Percentiles rank a stretch among this genome's conserved stretches.
phyloP scores from a whole-genome alignment of 129 eudicot genomes.

The Dittrichia graveolens region DNA sequence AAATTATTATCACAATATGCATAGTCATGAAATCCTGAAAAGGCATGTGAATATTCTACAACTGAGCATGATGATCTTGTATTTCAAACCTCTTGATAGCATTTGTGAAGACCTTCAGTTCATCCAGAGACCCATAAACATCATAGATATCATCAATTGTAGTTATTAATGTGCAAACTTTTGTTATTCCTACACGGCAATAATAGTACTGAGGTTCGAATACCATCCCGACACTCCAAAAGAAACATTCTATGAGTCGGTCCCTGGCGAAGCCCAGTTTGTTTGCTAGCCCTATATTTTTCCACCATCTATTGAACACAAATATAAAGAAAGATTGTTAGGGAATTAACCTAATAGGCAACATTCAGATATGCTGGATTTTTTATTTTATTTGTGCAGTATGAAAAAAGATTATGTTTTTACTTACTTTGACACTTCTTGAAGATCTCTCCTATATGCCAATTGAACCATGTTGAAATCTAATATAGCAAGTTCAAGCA shows the following conservation, averaged over 20 bases:
- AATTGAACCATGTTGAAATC: slow-evolving; percentile 54
- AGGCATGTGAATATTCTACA: background rate
- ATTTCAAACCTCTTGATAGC: background rate
- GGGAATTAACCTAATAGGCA: no score
- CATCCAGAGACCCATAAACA: background rate
- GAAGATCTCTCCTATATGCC: slow-evolving; percentile 32
- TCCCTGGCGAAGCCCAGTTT: background rate
- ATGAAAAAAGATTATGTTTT: background rate
- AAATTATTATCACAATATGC: background rate
- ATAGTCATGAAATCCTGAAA: background rate
- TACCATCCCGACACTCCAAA: background rate
- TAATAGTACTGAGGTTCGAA: background rate
- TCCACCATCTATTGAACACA: background rate
- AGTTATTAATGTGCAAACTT: background rate
- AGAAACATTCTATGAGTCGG: background rate
- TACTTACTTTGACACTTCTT: slow-evolving; percentile 29
- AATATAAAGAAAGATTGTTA: no score
- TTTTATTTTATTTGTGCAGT: no score
- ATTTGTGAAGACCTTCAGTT: background rate
- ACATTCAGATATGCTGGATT: no score
- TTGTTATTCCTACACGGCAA: background rate
- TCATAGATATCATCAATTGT: background rate
- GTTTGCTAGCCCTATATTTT: background rate
- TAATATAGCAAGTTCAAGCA: slow-evolving; percentile 38
- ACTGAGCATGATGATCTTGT: no score